Evolutionary conservation across 148 eudicot genomes (phyloP).

Genomic region (Persicaria tinctoria): DNA sequence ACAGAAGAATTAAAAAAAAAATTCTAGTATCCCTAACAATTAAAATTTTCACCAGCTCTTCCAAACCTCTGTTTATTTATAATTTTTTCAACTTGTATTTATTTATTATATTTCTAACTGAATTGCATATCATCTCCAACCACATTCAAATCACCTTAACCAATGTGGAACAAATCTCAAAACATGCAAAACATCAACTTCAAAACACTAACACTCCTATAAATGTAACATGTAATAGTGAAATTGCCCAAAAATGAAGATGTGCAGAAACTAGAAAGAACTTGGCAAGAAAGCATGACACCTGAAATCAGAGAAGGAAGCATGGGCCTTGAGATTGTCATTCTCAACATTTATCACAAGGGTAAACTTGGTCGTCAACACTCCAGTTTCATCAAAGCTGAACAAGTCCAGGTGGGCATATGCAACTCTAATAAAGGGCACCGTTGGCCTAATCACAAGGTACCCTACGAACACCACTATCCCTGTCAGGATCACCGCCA

Average conservation of each 20-base stretch:
- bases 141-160: no score
- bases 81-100: no score
- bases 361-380: constrained; percentile 37
- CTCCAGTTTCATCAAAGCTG: constrained; percentile 34
- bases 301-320: constrained; percentile 43
- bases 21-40: no score
- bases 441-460: constrained; percentile 36
- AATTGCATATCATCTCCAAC: no score
- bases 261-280: not conserved
- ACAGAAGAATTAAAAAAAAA: no score
- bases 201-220: not conserved
- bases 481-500: constrained; percentile 47
- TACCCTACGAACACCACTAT: constrained; percentile 52
- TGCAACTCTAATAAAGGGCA: constrained; percentile 43
- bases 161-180: no score
- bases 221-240: not conserved
- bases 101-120: no score
- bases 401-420: constrained; percentile 46
- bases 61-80: no score
- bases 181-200: not conserved
- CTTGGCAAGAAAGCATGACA: constrained; percentile 9
- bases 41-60: no score
- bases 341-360: constrained; percentile 49
- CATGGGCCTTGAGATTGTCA: constrained; percentile 45
- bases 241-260: no score